Conservation (phyloP, 1,139 yeast genomes). For the Hyphopichia pseudoburtonii region DNA sequence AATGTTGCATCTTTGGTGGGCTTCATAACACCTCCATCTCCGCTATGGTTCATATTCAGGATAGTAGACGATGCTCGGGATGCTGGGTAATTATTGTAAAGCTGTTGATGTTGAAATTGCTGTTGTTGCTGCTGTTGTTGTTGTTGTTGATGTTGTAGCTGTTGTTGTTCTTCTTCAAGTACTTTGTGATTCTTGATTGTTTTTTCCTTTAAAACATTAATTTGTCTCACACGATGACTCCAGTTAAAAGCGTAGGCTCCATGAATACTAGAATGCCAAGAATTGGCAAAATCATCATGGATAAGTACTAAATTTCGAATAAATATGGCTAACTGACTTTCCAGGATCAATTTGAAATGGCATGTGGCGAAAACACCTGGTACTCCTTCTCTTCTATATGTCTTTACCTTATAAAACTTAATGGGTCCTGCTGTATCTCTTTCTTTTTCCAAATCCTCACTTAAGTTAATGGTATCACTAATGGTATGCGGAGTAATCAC, state of each 20-base stretch:
- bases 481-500: conserved; percentile 67
- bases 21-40: conserved; percentile 6
- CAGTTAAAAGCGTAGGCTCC: conserved; percentile 61
- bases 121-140: conserved; percentile 2
- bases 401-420: conserved; percentile 57
- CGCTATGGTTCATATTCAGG: neutral
- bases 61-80: neutral
- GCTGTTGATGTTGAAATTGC: conserved; percentile 4
- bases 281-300: conserved; percentile 71
- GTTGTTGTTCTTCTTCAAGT: conserved; percentile 22
- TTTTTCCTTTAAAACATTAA: conserved; percentile 20
- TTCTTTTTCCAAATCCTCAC: neutral
- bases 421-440: conserved; percentile 4
- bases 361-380: conserved; percentile 78
- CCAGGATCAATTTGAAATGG: conserved; percentile 69
- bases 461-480: neutral
- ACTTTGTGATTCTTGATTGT: conserved; percentile 6
- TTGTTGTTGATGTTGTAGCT: conserved; percentile 5
- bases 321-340: conserved; percentile 57
- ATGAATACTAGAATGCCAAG: conserved; percentile 58
- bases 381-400: conserved; percentile 64
- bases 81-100: neutral
- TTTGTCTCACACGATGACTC: conserved; percentile 64
- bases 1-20: conserved; percentile 22
- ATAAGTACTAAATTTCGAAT: conserved; percentile 66